Evolutionary conservation across 352 stramenopile genomes (phyloP).

Genomic region (Globisporangium acanthophoron): DNA sequence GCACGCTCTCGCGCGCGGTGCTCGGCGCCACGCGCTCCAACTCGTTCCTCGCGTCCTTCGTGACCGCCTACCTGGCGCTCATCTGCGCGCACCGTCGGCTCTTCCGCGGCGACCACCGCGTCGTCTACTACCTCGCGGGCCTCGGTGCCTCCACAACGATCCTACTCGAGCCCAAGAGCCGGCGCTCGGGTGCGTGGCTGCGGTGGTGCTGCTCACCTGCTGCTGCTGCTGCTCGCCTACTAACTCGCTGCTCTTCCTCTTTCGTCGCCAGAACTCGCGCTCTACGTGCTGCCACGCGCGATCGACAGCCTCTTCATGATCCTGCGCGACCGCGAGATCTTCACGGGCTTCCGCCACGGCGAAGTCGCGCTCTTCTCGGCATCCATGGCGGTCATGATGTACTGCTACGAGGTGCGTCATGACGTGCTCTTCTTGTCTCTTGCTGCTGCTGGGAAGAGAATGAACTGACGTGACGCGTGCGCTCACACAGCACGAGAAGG

Average conservation of each 20-base stretch:
- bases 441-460: too few species aligned
- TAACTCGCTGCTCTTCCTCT: too few species aligned
- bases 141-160: slow-evolving; percentile 62
- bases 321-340: slow-evolving; percentile 60
- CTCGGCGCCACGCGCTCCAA: slow-evolving; percentile 72
- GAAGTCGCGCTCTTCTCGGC: slow-evolving; percentile 71
- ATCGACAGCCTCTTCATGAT: slow-evolving; percentile 77
- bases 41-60: slow-evolving; percentile 67
- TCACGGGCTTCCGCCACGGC: slow-evolving; percentile 57
- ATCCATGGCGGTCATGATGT: slow-evolving; percentile 83
- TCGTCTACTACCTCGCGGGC: slow-evolving; percentile 72
- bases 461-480: too few species aligned
- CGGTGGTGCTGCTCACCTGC: not conserved
- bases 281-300: slow-evolving; percentile 74
- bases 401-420: slow-evolving; percentile 66
- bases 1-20: slow-evolving; percentile 47
- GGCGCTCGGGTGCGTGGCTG: slow-evolving; percentile 51
- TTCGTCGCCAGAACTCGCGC: slow-evolving; percentile 44
- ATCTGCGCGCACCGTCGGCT: slow-evolving; percentile 56
- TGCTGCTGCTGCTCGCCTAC: too few species aligned
- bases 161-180: slow-evolving; percentile 72
- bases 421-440: not conserved
- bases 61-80: slow-evolving; percentile 60
- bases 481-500: slow-evolving; percentile 46
- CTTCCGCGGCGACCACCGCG: slow-evolving; percentile 57